Evolutionary conservation across 371 early-diverging fungal genomes (phyloP), one percentile per base, ranked within the genome.

Genomic region (Mortierella sp.): DNA sequence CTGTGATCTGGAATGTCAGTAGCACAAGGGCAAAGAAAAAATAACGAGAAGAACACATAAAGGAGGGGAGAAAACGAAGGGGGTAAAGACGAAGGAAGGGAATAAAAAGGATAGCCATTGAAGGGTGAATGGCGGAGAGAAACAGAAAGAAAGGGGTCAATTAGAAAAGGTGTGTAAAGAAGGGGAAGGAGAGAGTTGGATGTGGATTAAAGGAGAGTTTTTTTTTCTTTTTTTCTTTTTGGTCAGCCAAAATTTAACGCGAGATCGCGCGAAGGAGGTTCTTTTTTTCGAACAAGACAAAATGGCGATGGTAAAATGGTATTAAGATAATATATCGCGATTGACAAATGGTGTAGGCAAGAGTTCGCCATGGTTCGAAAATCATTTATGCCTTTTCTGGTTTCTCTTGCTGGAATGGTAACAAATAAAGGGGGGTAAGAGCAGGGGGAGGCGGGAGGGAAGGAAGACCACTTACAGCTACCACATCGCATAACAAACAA

Each of bases 1-100:
- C 40, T 68, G 31, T n/a, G 31, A 26, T 37, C 68, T 34, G 40
- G 48, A 67, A 47, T 44, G 34, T 47, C 67, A 67, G 67, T 29
- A 45, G 67, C 47, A 22, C 24, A 34, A 45, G 37, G 24, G n/a
- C 13, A n/a, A 22, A 58, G 34, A 22, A 58, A 31, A 58, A 34
- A 1, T 2, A 48, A 13, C 26, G 31, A 31, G 16, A 55, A 31
- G 14, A 31, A 13, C 55, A 53, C 31, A 13, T 14, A 26, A 55
- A 8, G 9, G 9, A 10, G 53, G 29, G 53, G 14, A 53, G 4
- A 55, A 31, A 55, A 55, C 16, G 29, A 55, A 55, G 29, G 53
- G 52, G 58, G 58, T 29, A 4, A 6, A 31, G 13, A 34, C 16
- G 31, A 19, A 55, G 19, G 16, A 22, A 45, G 13, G 47, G 47